phyloP scores from a whole-genome alignment of 495 filamentous ascomycete species.

The Aspergillus saccharolyticus region DNA sequence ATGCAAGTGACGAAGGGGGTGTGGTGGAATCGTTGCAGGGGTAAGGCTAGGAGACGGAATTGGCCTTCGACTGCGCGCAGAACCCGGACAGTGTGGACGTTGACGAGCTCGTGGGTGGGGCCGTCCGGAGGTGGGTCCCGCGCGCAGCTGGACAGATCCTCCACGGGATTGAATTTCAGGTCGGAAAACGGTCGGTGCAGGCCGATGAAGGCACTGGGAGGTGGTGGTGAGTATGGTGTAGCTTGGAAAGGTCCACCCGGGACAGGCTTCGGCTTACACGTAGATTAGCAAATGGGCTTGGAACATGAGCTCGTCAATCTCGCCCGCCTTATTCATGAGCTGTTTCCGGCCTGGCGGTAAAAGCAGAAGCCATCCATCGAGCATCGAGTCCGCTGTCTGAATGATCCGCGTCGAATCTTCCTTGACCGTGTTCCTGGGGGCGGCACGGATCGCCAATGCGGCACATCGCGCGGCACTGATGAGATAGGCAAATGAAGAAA shows the following conservation, averaged over 20 bases:
- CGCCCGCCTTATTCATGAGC: conserved; percentile 23
- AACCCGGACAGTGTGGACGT: conserved; percentile 25
- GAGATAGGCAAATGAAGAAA: conserved; percentile 74
- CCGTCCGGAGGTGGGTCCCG: conserved; percentile 21
- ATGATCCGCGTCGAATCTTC: conserved; percentile 26
- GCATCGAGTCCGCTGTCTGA: conserved; percentile 23
- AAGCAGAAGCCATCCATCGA: conserved; percentile 28
- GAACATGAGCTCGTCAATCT: conserved; percentile 35
- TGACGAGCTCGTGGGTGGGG: conserved; percentile 22
- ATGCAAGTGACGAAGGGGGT: conserved; percentile 31
- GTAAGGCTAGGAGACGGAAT: conserved; percentile 26
- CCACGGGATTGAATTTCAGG: conserved; percentile 26
- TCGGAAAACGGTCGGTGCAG: conserved; percentile 31
- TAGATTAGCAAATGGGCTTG: conserved; percentile 32
- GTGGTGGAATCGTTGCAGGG: conserved; percentile 20
- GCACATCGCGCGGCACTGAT: conserved; percentile 46
- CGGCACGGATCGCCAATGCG: conserved; percentile 21
- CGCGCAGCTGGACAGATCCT: conserved; percentile 28
- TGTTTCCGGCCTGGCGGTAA: conserved; percentile 25
- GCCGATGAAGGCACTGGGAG: conserved; percentile 22
- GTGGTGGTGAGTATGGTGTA: neutral
- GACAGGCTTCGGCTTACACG: conserved; percentile 24
- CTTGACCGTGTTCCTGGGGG: conserved; percentile 12
- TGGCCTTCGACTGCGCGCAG: conserved; percentile 25
- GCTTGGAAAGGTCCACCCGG: neutral